Evolutionary conservation across 2,329 filamentous ascomycete genomes (phyloP).

Genomic region (Pyricularia sp.): DNA sequence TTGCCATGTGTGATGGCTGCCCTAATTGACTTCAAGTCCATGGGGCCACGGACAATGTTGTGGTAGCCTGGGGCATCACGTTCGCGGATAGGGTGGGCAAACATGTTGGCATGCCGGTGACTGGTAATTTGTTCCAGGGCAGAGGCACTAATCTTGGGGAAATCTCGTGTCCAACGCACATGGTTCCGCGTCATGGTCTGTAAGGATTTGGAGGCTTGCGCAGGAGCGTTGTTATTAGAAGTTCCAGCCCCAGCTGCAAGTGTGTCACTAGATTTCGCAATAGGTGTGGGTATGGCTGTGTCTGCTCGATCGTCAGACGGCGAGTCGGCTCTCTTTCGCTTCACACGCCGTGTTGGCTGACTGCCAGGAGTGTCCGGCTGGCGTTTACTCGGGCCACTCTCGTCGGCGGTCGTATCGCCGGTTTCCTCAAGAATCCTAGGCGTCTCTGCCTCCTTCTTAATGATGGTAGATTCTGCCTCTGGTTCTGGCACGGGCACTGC

Average conservation of each 20-base stretch:
- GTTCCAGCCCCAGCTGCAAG: slow-evolving; percentile 19
- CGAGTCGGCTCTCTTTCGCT: slow-evolving; percentile 45
- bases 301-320: slow-evolving; percentile 20
- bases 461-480: slow-evolving; percentile 22
- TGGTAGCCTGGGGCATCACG: slow-evolving; percentile 65
- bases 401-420: slow-evolving; percentile 42
- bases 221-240: slow-evolving; percentile 2
- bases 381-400: slow-evolving; percentile 29
- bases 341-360: slow-evolving; percentile 25
- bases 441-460: slow-evolving; percentile 48
- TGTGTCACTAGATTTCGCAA: neutral
- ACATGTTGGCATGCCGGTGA: slow-evolving; percentile 68
- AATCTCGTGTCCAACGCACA: slow-evolving; percentile 63
- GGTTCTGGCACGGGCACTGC: no score
- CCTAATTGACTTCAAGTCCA: slow-evolving; percentile 67
- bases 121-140: slow-evolving; percentile 65
- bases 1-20: slow-evolving; percentile 63
- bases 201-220: slow-evolving; percentile 26
- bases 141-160: slow-evolving; percentile 58
- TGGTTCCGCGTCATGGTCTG: slow-evolving; percentile 23
- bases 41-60: slow-evolving; percentile 58
- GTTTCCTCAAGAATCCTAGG: slow-evolving; percentile 40
- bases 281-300: neutral
- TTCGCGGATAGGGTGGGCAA: slow-evolving; percentile 61
- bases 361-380: slow-evolving; percentile 23